A percentile compares a stretch with the other conserved stretches of the same genome.
Evolutionary conservation across 345 rosid genomes (phyloP).

Genomic region (Sonneratia caseolaris): DNA sequence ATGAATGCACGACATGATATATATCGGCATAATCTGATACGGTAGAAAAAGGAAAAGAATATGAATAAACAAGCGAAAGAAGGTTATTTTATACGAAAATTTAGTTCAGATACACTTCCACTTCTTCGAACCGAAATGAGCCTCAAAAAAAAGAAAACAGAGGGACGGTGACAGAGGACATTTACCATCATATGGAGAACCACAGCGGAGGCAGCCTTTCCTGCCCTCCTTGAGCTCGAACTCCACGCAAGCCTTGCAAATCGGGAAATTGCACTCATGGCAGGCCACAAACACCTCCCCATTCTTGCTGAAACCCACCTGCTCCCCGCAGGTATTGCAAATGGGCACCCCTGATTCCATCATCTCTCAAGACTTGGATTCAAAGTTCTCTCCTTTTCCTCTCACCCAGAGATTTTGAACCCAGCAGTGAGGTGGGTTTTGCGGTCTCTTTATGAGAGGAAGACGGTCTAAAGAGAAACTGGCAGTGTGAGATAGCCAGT

Average conservation of each 20-base stretch:
- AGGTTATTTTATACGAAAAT: not conserved
- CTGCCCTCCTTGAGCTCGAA: conserved; percentile 79
- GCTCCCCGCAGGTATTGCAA: conserved; percentile 84
- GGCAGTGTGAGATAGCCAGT: not conserved
- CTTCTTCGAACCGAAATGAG: not conserved
- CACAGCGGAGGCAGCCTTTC: conserved; percentile 72
- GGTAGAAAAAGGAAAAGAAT: not conserved
- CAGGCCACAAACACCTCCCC: conserved; percentile 75
- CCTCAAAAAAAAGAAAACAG: not conserved
- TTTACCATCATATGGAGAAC: conserved; percentile 60
- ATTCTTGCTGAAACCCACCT: conserved; percentile 46
- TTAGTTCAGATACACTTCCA: not conserved
- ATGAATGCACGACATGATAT: not conserved
- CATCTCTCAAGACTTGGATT: conserved; percentile 24
- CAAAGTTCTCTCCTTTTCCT: conserved; percentile 3
- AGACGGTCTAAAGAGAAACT: not conserved
- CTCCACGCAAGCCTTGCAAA: conserved; percentile 81
- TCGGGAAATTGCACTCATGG: conserved; percentile 76
- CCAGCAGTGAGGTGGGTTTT: not conserved
- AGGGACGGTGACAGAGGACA: not conserved
- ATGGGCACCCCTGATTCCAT: conserved; percentile 67
- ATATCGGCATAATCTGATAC: not conserved
- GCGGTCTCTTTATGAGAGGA: not conserved
- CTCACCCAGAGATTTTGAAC: conserved; percentile 1
- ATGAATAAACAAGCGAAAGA: not conserved